Percentiles rank a stretch among this genome's conserved stretches.
These are phyloP conservation scores for Zasmidium angulare DNA, from an alignment of 2,329 filamentous ascomycete genomes.

Conservation along the genomic window DNA sequence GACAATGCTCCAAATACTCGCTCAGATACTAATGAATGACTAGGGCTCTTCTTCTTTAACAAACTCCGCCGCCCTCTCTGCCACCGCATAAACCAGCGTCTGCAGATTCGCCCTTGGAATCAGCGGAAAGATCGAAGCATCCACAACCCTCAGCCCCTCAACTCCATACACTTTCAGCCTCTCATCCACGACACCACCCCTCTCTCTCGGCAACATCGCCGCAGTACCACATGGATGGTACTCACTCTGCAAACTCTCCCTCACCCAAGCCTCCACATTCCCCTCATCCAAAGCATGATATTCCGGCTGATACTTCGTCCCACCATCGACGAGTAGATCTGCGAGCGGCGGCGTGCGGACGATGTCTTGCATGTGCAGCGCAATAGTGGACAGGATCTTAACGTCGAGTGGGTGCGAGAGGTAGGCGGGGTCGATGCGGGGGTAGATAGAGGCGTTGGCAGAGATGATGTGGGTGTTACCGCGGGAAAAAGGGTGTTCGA, in stretches of 20 bases:
- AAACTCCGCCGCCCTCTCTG: conserved; percentile 17
- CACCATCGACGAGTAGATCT: conserved; percentile 6
- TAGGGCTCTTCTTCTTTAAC: conserved; percentile 15
- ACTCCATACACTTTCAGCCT: conserved; percentile 24
- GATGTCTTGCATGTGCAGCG: conserved; percentile 11
- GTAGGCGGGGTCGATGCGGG: conserved; percentile 28
- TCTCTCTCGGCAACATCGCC: conserved; percentile 20
- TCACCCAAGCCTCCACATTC: conserved; percentile 8
- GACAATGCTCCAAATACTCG: too few relatives aligned
- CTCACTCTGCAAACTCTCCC: conserved; percentile 8
- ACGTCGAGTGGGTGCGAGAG: conserved; percentile 51
- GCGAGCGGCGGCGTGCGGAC: conserved; percentile 7
- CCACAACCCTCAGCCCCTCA: conserved; percentile 24
- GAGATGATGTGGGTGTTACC: conserved; percentile 41
- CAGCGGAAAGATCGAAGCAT: conserved; percentile 27
- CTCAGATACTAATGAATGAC: too few relatives aligned
- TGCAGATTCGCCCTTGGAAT: not conserved
- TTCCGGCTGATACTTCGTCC: conserved; percentile 9
- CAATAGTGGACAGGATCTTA: conserved; percentile 14
- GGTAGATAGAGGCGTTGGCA: conserved; percentile 19
- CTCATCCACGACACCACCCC: conserved; percentile 26
- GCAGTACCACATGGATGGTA: conserved; percentile 26
- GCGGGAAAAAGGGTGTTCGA: conserved; percentile 44
- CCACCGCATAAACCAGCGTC: conserved; percentile 3
- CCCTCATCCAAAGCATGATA: conserved; percentile 4